Evolutionary conservation across 805 yeast species (phyloP).

Genomic region (Hagleromyces aurorensis): DNA sequence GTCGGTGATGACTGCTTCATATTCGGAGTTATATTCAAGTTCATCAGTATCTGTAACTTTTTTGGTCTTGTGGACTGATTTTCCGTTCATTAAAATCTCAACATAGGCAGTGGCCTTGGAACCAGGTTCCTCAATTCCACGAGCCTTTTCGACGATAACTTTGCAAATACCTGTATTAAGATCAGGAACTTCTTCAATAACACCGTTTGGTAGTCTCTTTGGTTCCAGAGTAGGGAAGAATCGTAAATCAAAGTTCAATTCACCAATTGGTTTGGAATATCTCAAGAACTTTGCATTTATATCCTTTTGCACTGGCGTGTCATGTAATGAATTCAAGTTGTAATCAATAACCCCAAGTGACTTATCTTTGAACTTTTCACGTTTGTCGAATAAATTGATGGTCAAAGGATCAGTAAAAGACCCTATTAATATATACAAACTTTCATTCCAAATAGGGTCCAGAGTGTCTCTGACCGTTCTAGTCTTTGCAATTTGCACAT

Average conservation of each 20-base stretch:
- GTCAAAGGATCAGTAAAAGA: conserved; percentile 78
- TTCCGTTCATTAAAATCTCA: conserved; percentile 61
- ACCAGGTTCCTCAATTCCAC: conserved; percentile 31
- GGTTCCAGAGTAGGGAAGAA: conserved; percentile 64
- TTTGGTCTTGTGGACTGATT: conserved; percentile 46
- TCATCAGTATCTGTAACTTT: conserved; percentile 42
- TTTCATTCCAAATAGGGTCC: conserved; percentile 81
- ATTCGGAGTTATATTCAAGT: conserved; percentile 57
- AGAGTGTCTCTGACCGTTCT: conserved; percentile 57
- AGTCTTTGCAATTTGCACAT: conserved; percentile 56
- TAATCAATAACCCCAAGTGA: conserved; percentile 68
- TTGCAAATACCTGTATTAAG: conserved; percentile 87
- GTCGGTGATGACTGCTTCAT: conserved; percentile 64
- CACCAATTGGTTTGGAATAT: conserved; percentile 81
- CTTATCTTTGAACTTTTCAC: conserved; percentile 67
- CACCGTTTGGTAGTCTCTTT: conserved; percentile 67
- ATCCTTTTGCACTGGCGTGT: conserved; percentile 42
- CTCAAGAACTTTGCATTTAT: conserved; percentile 54
- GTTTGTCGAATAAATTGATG: conserved; percentile 65
- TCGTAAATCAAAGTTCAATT: conserved; percentile 57
- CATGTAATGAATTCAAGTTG: conserved; percentile 59
- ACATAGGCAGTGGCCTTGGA: conserved; percentile 58
- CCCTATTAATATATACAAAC: conserved; percentile 56
- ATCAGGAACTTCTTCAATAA: conserved; percentile 79
- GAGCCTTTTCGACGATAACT: conserved; percentile 38